Evolutionary conservation across 1,284 basidiomycete genomes (phyloP), one percentile per base, ranked within the genome.

Genomic region (Calocybe gambosa): DNA sequence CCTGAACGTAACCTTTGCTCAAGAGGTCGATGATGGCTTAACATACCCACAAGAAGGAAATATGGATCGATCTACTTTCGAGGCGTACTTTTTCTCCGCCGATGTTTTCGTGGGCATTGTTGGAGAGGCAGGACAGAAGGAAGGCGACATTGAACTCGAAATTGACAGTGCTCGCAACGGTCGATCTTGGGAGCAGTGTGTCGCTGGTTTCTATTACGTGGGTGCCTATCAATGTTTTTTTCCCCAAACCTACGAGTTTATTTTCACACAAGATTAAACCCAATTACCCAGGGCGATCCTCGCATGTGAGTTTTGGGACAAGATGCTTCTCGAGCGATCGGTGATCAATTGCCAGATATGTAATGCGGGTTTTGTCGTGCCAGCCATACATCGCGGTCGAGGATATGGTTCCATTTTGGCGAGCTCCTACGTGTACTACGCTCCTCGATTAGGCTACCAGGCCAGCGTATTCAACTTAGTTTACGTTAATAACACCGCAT

Each of bases 381-480:
- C 87, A 6, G 75, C 77, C 2, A 53, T 59, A 0, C 79, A 83
- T 43, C 77, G 92, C 21, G 82, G 82, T 3, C 68, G 74, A 33
- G 85, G 88, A 33, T 77, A 90, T 53, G 93, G 92, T 9, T 67
- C 70, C 26, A 71, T 81, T 1, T 78, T 97, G 23, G 93, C 87
- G 0, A 77, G 76, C 51, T 89, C 88, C 3, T 97, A 82, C 67
- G 69, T 95, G 9, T 68, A 89, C 60, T 93, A 90, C 57, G 94
- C 79, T 0, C 93, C 90, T 0, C 68, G 67, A 28, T 67, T 90
- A 20, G 86, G 93, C 7, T 97, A 94, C 70, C 75, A 82, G 55
- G 89, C 80, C 0, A 92, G 87, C 56, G 89, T 97, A 13, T 97
- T 96, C 74, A 97, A 97, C 62, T 75, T 97, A 39, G 93, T 96